Conservation (phyloP, 352 stramenopile species). For the Globisporangium splendens region DNA sequence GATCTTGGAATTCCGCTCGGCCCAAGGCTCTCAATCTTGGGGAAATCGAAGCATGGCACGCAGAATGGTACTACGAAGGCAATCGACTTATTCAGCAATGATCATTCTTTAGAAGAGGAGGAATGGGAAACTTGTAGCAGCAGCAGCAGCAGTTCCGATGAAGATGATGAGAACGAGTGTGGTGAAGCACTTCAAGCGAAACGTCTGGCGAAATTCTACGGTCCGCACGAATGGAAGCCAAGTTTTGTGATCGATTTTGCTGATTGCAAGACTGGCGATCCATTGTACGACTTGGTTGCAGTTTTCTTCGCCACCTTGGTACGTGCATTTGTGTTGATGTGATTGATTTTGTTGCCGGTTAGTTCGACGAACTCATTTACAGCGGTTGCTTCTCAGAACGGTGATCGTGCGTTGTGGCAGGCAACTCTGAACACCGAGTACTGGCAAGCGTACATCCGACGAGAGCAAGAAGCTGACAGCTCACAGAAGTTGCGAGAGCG, state of each 20-base stretch:
- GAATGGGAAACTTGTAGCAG: slow-evolving; percentile 53
- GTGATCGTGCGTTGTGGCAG: slow-evolving; percentile 59
- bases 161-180: slow-evolving; percentile 23
- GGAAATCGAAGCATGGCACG: slow-evolving; percentile 21
- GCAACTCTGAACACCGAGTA: slow-evolving; percentile 53
- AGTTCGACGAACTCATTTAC: slow-evolving; percentile 8
- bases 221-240: slow-evolving; percentile 50
- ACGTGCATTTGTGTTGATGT: slow-evolving; percentile 11
- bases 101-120: slow-evolving; percentile 18
- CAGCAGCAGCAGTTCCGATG: slow-evolving; percentile 43
- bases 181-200: slow-evolving; percentile 26
- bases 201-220: slow-evolving; percentile 46
- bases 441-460: slow-evolving; percentile 66
- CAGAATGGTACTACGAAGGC: slow-evolving; percentile 6
- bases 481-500: slow-evolving; percentile 38
- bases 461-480: slow-evolving; percentile 21
- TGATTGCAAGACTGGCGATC: slow-evolving; percentile 82
- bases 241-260: slow-evolving; percentile 85
- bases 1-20: slow-evolving; percentile 57
- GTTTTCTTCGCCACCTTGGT: slow-evolving; percentile 81
- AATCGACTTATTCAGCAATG: slow-evolving; percentile 11
- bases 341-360: neutral
- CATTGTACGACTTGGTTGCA: slow-evolving; percentile 82
- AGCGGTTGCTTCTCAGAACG: slow-evolving; percentile 56
- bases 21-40: slow-evolving; percentile 54